Evolutionary conservation across 164 flowering plant genomes (phyloP), one percentile per base, ranked within the genome.

Genomic region (Aristolochia contorta): DNA sequence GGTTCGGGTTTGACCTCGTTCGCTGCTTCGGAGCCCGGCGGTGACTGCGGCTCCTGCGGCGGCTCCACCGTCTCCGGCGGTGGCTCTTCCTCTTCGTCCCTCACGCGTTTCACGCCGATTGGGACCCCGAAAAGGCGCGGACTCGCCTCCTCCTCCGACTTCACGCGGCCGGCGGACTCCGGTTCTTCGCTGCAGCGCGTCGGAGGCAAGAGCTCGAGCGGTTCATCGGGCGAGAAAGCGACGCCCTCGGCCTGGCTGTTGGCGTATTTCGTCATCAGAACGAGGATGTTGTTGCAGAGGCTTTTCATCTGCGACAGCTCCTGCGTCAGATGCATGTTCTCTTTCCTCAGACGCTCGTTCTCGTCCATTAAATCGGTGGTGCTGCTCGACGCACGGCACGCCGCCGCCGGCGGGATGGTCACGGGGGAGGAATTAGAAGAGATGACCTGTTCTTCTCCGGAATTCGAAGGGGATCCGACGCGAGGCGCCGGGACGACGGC

Each of bases 291-390:
- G 67, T 73, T 81, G 67, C 92, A 89, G 13, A 89, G 73, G 18
- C 58, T 73, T 73, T 85, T 89, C 86, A 87, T 77, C 45, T 82
- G 84, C 50, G 67, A 52, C 50, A 91, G 56, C 65, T 91, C 89
- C 13, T 67, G 77, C 64, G 56, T 71, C 18, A 92, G 81, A 59
- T 78, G 74, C 49, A 62, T 27, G 68, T 92, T 91, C 77, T 89
- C 87, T 58, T 61, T 84, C 67, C 82, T 77, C 62, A 92, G 59
- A 48, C 84, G 66, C 62, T 89, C 89, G 78, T 92, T 91, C 67
- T 92, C 96, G 47, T 85, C 91, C 0, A 83, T 21, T 12, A 91
- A 71, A 68, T 87, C 87, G 4, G 75, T 72, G 6, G 69, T 72
- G 20, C 64, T 69, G 4, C 58, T 70, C 2, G 48, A 60, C 15